These are phyloP conservation scores for Micractinium conductrix DNA, from an alignment of 139 green algal species.

Conservation along the genomic window DNA sequence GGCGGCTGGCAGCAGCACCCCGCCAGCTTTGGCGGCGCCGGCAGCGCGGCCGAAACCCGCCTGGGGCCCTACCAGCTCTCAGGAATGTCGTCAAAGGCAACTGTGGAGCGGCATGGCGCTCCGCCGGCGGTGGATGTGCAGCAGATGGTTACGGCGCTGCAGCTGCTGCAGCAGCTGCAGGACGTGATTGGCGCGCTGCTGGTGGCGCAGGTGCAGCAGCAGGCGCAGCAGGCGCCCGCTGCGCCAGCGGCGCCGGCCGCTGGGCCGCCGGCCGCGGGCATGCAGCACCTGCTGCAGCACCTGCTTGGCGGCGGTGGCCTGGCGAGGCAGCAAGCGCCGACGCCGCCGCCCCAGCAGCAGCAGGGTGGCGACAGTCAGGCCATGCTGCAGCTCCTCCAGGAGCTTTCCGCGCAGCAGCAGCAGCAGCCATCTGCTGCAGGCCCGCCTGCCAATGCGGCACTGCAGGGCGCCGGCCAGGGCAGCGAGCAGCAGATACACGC, in stretches of 20 bases:
- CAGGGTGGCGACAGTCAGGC: background rate
- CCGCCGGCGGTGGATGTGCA: background rate
- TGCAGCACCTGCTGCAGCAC: conserved; percentile 3
- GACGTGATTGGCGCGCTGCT: background rate
- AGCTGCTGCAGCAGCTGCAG: conserved; percentile 31
- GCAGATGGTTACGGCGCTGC: conserved; percentile 11
- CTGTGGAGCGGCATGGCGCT: background rate
- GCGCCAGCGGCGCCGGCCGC: background rate
- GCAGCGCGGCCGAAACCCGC: background rate
- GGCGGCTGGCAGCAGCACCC: background rate
- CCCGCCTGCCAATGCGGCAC: background rate
- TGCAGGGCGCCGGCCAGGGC: background rate
- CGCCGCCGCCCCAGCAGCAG: background rate
- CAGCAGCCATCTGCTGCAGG: background rate
- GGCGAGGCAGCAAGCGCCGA: background rate
- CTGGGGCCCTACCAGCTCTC: background rate
- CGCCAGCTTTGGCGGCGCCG: background rate
- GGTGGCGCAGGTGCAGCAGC: conserved; percentile 16
- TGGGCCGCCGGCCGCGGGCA: no score
- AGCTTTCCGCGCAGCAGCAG: background rate
- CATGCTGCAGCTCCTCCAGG: background rate
- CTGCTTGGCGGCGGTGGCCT: conserved; percentile 9
- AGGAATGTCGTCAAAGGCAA: background rate
- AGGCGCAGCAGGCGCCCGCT: no score
- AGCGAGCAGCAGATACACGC: background rate